phyloP scores from a whole-genome alignment of 106 monocot species.

The Dioscorea dumetorum region DNA sequence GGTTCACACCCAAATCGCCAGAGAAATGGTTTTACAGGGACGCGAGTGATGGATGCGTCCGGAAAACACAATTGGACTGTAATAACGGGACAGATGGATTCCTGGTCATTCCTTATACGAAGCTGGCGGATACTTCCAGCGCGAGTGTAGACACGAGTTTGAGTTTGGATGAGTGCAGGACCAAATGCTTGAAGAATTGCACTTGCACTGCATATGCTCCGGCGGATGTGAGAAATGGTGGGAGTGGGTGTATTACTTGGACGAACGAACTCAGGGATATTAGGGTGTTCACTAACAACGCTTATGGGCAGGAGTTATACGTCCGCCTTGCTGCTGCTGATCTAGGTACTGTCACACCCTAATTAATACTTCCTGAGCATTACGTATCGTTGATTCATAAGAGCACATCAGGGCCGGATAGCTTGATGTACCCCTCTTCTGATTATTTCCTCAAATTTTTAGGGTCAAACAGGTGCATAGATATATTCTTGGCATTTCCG shows the following conservation, averaged over 20 bases:
- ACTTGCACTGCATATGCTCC: slow-evolving; percentile 13
- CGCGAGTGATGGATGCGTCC: slow-evolving; percentile 15
- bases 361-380: no score
- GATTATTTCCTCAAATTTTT: no score
- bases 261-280: not conserved
- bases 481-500: no score
- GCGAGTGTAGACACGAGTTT: slow-evolving; percentile 1
- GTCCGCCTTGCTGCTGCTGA: slow-evolving; percentile 1
- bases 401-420: no score
- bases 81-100: slow-evolving; percentile 33
- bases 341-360: not conserved
- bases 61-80: slow-evolving; percentile 25
- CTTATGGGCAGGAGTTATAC: not conserved
- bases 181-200: slow-evolving; percentile 8
- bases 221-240: not conserved
- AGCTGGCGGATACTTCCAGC: slow-evolving; percentile 39
- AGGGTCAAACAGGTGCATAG: no score
- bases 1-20: slow-evolving; percentile 13
- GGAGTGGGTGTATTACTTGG: slow-evolving; percentile 27
- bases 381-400: no score
- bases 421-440: no score
- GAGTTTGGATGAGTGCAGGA: slow-evolving; percentile 10
- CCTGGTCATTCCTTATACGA: slow-evolving; percentile 2
- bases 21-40: slow-evolving; percentile 12
- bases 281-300: not conserved